phyloP scores from a whole-genome alignment of 1,139 yeast genomes.

The Diutina ranongensis region DNA sequence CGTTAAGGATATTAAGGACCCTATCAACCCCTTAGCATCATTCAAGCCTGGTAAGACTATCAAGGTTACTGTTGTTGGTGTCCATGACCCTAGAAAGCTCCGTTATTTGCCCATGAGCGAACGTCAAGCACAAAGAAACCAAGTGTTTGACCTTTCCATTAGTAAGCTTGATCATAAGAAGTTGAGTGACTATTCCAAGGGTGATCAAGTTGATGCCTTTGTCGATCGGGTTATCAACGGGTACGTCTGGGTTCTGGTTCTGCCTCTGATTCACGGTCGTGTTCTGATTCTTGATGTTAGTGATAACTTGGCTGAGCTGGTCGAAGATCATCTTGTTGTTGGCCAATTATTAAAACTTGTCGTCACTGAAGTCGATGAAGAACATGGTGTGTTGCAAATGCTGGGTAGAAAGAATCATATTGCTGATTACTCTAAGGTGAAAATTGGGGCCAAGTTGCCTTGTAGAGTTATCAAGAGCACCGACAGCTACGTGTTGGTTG shows the following conservation, averaged over 20 bases:
- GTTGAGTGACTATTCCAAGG: slow-evolving; percentile 25
- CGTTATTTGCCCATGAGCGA: slow-evolving; percentile 58
- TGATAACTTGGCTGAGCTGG: neutral
- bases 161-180: slow-evolving; percentile 9
- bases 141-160: neutral
- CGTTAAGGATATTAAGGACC: slow-evolving; percentile 44
- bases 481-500: slow-evolving; percentile 54
- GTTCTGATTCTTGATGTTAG: slow-evolving; percentile 1
- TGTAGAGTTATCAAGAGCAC: slow-evolving; percentile 56
- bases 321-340: slow-evolving; percentile 44
- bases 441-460: slow-evolving; percentile 50
- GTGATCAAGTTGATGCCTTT: slow-evolving; percentile 11
- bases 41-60: slow-evolving; percentile 51
- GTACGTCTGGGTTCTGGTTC: slow-evolving; percentile 1
- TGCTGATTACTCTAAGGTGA: slow-evolving; percentile 36
- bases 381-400: slow-evolving; percentile 39
- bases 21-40: slow-evolving; percentile 44
- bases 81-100: slow-evolving; percentile 62
- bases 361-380: slow-evolving; percentile 43
- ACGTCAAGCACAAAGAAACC: slow-evolving; percentile 40
- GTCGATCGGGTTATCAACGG: neutral
- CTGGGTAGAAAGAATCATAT: slow-evolving; percentile 37
- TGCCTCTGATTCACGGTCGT: neutral
- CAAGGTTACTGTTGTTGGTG: slow-evolving; percentile 63
- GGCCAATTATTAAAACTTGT: slow-evolving; percentile 60